These are phyloP conservation scores for Phoenix roebelenii DNA, from an alignment of 176 grass and related monocot genomes.

Conservation along the genomic window DNA sequence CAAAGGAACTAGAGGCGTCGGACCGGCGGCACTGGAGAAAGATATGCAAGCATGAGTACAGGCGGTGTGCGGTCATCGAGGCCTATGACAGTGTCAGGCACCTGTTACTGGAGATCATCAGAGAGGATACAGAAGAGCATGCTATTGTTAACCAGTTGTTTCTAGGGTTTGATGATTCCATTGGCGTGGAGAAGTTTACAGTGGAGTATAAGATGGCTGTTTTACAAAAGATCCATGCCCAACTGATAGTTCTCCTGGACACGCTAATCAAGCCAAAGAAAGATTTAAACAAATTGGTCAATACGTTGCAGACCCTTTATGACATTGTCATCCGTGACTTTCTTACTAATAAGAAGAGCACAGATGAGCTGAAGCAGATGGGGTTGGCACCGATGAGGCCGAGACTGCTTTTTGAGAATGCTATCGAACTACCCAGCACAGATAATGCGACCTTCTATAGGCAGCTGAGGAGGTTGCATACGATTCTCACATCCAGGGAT, in stretches of 20 bases:
- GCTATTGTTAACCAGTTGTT: conserved; percentile 59
- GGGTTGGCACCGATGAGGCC: conserved; percentile 31
- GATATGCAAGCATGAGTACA: conserved; percentile 71
- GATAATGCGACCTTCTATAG: conserved; percentile 59
- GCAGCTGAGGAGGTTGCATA: conserved; percentile 78
- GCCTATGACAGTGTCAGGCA: conserved; percentile 69
- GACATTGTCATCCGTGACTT: conserved; percentile 71
- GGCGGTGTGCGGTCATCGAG: conserved; percentile 79
- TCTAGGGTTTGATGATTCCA: conserved; percentile 39
- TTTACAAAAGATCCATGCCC: conserved; percentile 56
- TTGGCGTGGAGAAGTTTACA: conserved; percentile 37
- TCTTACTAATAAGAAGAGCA: conserved; percentile 42
- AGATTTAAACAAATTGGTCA: conserved; percentile 67
- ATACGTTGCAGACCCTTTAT: conserved; percentile 84
- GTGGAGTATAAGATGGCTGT: conserved; percentile 42
- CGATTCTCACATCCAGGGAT: conserved; percentile 84
- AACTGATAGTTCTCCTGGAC: conserved; percentile 54
- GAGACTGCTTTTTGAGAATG: conserved; percentile 71
- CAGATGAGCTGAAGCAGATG: conserved; percentile 40
- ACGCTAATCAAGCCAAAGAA: conserved; percentile 48
- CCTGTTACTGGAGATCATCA: conserved; percentile 62
- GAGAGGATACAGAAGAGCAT: conserved; percentile 43
- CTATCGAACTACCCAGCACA: conserved; percentile 40
- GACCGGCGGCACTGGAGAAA: conserved; percentile 55
- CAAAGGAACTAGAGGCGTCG: conserved; percentile 53